phyloP scores from a whole-genome alignment of 768 basidiomycete species.

The Paxillus involutus region DNA sequence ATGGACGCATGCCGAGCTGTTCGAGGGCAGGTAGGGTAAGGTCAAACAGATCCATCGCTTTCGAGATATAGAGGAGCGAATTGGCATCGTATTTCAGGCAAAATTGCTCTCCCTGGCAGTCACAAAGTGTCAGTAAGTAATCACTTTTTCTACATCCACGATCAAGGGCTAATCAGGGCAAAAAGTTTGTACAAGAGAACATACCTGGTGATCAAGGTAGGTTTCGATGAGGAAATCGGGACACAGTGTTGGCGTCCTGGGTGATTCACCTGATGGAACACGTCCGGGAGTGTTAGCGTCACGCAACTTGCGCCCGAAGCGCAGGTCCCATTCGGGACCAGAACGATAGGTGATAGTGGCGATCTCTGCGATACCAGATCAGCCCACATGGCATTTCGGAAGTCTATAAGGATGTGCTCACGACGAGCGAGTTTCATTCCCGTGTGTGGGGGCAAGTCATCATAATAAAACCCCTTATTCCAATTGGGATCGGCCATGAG shows the following conservation, averaged over 20 bases:
- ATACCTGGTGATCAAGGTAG: constrained; percentile 88
- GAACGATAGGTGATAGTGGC: constrained; percentile 99
- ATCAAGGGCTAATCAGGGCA: no score
- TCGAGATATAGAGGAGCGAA: constrained; percentile 97
- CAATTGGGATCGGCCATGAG: constrained; percentile 99
- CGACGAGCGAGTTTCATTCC: constrained; percentile 99
- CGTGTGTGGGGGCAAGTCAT: constrained; percentile 89
- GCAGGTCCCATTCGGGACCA: constrained; percentile 97
- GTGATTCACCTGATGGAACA: constrained; percentile 10
- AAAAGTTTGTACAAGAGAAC: constrained; percentile 5
- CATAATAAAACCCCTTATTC: constrained; percentile 99
- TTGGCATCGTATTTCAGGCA: constrained; percentile 99
- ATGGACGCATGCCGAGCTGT: constrained; percentile 56
- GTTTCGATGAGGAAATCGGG: constrained; percentile 99
- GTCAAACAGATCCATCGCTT: constrained; percentile 99
- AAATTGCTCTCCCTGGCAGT: constrained; percentile 83
- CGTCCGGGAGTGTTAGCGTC: constrained; percentile 18
- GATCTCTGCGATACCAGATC: constrained; percentile 62
- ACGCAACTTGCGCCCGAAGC: constrained; percentile 84
- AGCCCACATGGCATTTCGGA: not conserved
- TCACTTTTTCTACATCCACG: not conserved
- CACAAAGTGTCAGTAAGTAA: constrained; percentile 7
- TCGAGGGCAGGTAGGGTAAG: constrained; percentile 79
- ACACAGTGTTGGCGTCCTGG: constrained; percentile 71
- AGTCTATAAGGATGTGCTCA: constrained; percentile 39